phyloP scores from a whole-genome alignment of 2,329 filamentous ascomycete genomes.

The Xylariaceae sp. region DNA sequence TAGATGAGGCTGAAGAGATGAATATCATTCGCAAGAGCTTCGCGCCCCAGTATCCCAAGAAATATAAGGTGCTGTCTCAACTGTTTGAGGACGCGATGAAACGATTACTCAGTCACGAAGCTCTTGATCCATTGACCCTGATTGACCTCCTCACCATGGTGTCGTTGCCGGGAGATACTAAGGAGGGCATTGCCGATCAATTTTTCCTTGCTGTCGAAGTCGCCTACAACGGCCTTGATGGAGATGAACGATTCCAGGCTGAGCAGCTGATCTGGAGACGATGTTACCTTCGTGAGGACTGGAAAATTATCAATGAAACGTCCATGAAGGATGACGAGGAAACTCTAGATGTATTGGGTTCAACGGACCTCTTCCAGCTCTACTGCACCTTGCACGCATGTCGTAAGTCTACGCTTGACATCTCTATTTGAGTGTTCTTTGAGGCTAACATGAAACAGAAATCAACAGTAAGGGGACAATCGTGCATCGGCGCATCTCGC shows the following conservation, averaged over 20 bases:
- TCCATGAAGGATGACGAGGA: conserved; percentile 66
- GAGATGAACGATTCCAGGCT: conserved; percentile 54
- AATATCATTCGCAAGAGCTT: conserved; percentile 71
- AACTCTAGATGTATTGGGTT: conserved; percentile 55
- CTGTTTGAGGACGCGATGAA: conserved; percentile 67
- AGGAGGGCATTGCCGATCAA: conserved; percentile 57
- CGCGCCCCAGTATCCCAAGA: conserved; percentile 48
- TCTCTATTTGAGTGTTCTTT: background rate
- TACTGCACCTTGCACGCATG: conserved; percentile 58
- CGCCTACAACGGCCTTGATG: conserved; percentile 49
- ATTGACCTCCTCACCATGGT: conserved; percentile 80
- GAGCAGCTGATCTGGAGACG: conserved; percentile 76
- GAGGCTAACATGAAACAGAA: conserved; percentile 27
- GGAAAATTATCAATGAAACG: conserved; percentile 73
- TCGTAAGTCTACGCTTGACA: conserved; percentile 46
- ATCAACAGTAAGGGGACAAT: conserved; percentile 39
- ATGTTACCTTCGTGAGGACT: conserved; percentile 78
- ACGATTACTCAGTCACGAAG: conserved; percentile 64
- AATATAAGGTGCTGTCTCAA: conserved; percentile 61
- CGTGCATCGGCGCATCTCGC: conserved; percentile 43
- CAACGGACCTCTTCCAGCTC: conserved; percentile 65
- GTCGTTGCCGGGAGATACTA: conserved; percentile 36
- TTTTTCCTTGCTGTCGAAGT: conserved; percentile 70
- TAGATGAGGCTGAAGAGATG: conserved; percentile 74
- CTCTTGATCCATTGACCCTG: conserved; percentile 58